Evolutionary conservation across 257 asterid species (phyloP).

Genomic region (Penstemon eatonii): DNA sequence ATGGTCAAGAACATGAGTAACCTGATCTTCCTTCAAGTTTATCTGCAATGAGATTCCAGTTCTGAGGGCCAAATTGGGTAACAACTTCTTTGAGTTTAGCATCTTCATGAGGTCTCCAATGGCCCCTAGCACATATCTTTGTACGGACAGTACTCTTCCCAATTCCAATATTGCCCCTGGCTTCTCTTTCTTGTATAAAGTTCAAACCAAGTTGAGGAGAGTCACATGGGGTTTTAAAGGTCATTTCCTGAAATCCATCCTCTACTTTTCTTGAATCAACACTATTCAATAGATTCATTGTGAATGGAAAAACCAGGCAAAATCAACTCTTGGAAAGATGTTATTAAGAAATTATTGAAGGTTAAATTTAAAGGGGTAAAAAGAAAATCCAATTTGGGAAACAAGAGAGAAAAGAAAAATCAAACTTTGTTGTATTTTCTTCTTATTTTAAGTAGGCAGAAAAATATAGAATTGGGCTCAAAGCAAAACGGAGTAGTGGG

Average conservation of each 20-base stretch:
- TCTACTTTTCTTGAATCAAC: conserved; percentile 14
- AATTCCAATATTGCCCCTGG: conserved; percentile 3
- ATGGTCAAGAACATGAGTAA: background rate
- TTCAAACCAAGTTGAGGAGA: background rate
- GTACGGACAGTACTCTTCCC: conserved; percentile 20
- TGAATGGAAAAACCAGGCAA: conserved; percentile 11
- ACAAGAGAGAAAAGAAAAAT: background rate
- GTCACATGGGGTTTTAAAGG: conserved; percentile 27
- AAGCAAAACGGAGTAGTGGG: too few species aligned
- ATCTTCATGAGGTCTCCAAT: conserved; percentile 53
- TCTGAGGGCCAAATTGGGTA: conserved; percentile 37
- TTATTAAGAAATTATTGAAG: background rate
- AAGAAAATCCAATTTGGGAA: background rate
- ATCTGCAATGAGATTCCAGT: conserved; percentile 28
- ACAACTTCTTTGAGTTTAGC: conserved; percentile 41
- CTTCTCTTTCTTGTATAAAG: conserved; percentile 4
- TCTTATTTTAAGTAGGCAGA: too few species aligned
- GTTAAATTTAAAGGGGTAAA: background rate
- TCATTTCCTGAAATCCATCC: conserved; percentile 25
- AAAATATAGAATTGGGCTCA: too few species aligned
- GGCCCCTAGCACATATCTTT: conserved; percentile 43
- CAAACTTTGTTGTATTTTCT: too few species aligned
- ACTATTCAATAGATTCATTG: conserved; percentile 1
- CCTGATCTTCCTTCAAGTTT: conserved; percentile 56
- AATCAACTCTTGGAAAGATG: conserved; percentile 14